Evolutionary conservation across 2,329 filamentous ascomycete genomes (phyloP).

Genomic region (Alternaria arborescens): DNA sequence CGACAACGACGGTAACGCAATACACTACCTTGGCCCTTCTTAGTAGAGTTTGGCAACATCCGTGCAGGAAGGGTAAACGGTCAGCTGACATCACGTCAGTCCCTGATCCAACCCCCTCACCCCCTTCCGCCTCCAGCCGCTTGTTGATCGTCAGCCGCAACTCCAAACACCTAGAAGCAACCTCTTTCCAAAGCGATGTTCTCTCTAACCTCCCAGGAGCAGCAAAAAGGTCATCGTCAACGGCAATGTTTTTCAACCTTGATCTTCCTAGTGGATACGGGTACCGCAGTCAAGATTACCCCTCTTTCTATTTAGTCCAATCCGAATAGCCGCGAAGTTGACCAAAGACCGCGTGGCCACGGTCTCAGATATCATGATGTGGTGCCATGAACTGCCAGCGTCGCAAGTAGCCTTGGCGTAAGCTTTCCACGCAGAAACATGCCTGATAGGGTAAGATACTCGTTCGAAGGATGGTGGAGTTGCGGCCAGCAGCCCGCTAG

Average conservation of each 20-base stretch:
- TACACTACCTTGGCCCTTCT: too few relatives aligned
- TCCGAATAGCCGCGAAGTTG: background rate
- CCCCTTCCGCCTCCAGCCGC: background rate
- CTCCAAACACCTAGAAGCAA: too few relatives aligned
- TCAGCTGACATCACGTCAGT: slow-evolving; percentile 1
- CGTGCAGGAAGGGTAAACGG: background rate
- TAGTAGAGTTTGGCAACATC: background rate
- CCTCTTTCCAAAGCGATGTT: background rate
- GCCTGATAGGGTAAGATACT: background rate
- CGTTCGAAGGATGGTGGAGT: background rate
- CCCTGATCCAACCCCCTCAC: too few relatives aligned
- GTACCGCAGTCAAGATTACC: background rate
- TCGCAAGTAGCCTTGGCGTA: slow-evolving; percentile 1
- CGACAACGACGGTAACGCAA: background rate
- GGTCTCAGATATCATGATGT: background rate
- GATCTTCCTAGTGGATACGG: background rate
- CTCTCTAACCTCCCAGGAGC: too few relatives aligned
- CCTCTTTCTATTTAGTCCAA: too few relatives aligned
- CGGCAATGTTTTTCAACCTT: too few relatives aligned
- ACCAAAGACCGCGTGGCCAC: background rate
- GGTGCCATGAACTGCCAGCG: background rate
- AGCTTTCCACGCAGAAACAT: background rate
- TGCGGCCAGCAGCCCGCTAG: background rate
- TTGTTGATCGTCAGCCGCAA: background rate
- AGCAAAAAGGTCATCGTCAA: background rate